Evolutionary conservation across 257 asterid genomes (phyloP).

Genomic region (Solanum verrucosum): DNA sequence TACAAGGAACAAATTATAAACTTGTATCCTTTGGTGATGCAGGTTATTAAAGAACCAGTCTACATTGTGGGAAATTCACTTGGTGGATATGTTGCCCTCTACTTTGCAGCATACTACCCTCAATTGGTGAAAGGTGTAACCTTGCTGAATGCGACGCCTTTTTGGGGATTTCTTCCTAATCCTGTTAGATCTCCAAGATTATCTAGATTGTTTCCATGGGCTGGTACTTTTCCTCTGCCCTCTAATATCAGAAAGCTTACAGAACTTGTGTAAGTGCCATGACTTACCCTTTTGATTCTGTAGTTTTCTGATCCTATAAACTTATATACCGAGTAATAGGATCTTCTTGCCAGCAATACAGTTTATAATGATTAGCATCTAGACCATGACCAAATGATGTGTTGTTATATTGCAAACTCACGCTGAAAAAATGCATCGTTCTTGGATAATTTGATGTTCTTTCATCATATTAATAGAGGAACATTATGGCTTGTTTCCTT

Average conservation of each 20-base stretch:
- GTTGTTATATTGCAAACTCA: not conserved
- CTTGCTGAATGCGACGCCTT: slow-evolving; percentile 87
- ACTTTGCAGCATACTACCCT: slow-evolving; percentile 79
- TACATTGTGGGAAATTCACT: slow-evolving; percentile 92
- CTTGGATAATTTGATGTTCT: not conserved
- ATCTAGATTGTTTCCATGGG: slow-evolving; percentile 77
- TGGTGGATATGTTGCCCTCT: slow-evolving; percentile 86
- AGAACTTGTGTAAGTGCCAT: slow-evolving; percentile 48
- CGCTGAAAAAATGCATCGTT: not conserved
- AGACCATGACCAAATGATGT: not conserved
- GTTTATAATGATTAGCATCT: not conserved
- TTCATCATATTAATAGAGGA: not conserved
- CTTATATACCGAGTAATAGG: not conserved
- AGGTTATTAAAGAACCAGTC: slow-evolving; percentile 89
- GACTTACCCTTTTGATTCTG: not conserved
- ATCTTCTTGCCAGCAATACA: not conserved
- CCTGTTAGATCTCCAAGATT: slow-evolving; percentile 68
- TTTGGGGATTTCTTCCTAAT: slow-evolving; percentile 93
- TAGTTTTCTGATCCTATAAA: not conserved
- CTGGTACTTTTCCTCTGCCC: slow-evolving; percentile 92
- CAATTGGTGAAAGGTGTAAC: slow-evolving; percentile 84
- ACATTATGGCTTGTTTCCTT: not conserved
- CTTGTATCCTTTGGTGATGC: slow-evolving; percentile 5
- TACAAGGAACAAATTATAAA: not conserved
- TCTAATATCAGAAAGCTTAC: slow-evolving; percentile 41